Evolutionary conservation across 139 green algal genomes (phyloP), one percentile per base, ranked within the genome.

Genomic region (Bryopsis sp.): DNA sequence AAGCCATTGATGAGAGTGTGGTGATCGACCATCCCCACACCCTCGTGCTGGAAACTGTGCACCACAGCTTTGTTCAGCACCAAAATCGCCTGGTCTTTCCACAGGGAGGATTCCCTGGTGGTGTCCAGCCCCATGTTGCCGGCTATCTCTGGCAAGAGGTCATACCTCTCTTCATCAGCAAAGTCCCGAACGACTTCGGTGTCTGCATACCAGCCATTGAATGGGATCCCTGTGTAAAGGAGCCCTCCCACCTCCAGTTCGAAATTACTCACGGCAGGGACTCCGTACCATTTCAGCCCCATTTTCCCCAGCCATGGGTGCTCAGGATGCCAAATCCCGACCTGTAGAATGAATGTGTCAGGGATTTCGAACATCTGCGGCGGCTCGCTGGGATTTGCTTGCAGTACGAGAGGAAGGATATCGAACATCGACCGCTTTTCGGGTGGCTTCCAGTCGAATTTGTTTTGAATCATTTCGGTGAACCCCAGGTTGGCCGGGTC

Each of bases 121-220:
- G 71, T 71, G 38, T 75, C 67, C 47, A 78, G 24, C 0, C 74
- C 78, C 54, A 84, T 58, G 38, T 48, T 33, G 8, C 72, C 6
- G 36, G 74, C 78, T 15, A 84, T 57, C 22, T 46, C 32, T 3
- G 78, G 71, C n/a, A 80, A 58, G 46, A 71, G 4, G 71, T 84
- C 79, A 65, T 70, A 79, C 19, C 77, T 48, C 34, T 5, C 60
- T 59, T 80, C 75, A 26, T 84, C 78, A 11, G 64, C 74, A 28
- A 84, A 43, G 69, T 84, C 78, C 3, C 78, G 74, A 36, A 77
- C 61, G n/a, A 84, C 75, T 68, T 84, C 78, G 24, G 75, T 81
- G 37, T 74, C 77, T 4, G 70, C 70, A 37, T 75, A 83, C 76
- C 76, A 81, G 31, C 79, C 79, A 39, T 78, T 82, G 69, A 85